Evolutionary conservation across 495 filamentous ascomycete genomes (phyloP).

Genomic region (Hyphodiscus hymeniophilus): DNA sequence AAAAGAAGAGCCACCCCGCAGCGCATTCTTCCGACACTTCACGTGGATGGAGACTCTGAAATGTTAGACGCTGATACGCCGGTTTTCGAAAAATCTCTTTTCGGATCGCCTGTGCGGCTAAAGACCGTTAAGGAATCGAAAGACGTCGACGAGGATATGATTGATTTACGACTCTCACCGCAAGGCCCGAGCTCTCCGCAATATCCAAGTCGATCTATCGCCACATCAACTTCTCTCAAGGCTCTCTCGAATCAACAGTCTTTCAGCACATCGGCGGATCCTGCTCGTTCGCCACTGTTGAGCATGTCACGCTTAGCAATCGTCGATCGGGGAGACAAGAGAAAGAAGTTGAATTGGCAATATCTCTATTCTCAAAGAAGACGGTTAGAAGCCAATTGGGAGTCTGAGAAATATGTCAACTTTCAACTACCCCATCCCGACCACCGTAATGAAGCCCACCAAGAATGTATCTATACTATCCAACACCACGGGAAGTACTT

Average conservation of each 20-base stretch:
- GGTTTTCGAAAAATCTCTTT: slow-evolving; percentile 15
- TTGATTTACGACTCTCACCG: neutral
- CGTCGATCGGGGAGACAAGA: slow-evolving; percentile 21
- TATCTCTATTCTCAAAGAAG: slow-evolving; percentile 84
- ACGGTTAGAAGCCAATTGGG: slow-evolving; percentile 86
- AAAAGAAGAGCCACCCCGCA: slow-evolving; percentile 23
- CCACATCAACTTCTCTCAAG: neutral
- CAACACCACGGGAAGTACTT: slow-evolving; percentile 80
- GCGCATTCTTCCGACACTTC: slow-evolving; percentile 17
- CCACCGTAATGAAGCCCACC: slow-evolving; percentile 73
- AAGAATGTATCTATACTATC: slow-evolving; percentile 91
- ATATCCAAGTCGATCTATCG: neutral
- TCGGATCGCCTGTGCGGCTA: slow-evolving; percentile 3
- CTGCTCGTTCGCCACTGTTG: neutral
- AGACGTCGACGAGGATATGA: slow-evolving; percentile 12
- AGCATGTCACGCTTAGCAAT: slow-evolving; percentile 20
- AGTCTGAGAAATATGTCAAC: slow-evolving; percentile 66
- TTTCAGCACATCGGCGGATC: neutral
- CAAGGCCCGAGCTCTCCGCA: neutral
- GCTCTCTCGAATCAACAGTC: neutral
- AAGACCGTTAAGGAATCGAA: slow-evolving; percentile 1
- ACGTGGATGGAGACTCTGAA: slow-evolving; percentile 35
- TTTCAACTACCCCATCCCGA: slow-evolving; percentile 86
- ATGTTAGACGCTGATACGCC: slow-evolving; percentile 33
- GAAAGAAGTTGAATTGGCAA: slow-evolving; percentile 65